Evolutionary conservation across 352 stramenopile species (phyloP), one percentile per base, ranked within the genome.

Genomic region (Phytophthora agathidicida): DNA sequence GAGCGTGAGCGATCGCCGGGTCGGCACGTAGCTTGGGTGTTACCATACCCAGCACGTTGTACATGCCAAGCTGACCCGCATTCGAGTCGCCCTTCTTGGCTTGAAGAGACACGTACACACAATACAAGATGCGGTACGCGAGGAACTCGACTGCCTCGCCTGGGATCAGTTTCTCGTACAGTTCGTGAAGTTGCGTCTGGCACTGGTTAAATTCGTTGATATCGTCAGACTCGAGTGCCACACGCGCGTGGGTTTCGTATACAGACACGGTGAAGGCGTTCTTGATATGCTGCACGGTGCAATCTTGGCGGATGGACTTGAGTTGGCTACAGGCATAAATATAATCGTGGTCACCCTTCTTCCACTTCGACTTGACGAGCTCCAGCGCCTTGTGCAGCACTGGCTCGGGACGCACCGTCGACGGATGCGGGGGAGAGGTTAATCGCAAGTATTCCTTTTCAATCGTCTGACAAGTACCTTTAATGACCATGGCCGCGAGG

Each of bases 371-470:
- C 60, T 96, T 86, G 31, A 97, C 77, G 61, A 93, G 74, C 60
- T 89, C 65, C 41, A 98, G 71, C 43, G 96, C 94, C 37, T 93
- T 71, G 57, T 93, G 71, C 30, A 99, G 70, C 55, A 99, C 86
- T 22, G 68, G 68, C 54, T 98, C 79, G 5, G 97, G 96, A 16
- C 97, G 88, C n/a, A 99, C 96, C 3, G 95, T 96, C 54, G 94
- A 96, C 22, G 96, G 88, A 60, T 97, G 88, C 10, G 97, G 97
- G 27, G 96, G 91, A 56, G 94, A 96, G 22, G 97, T 99, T 49
- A 99, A 84, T 42, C 97, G 93, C 43, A 99, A 80, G 71, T 99
- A 99, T 68, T 99, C 92, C 74, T 99, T 99, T 80, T 99, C 97
- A 50, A 99, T 74, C 5, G 73, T 93, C 61, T 89, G 65, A 67